Base-by-base conservation (phyloP, 306 rosid species). In the Quercus dentata region DNA sequence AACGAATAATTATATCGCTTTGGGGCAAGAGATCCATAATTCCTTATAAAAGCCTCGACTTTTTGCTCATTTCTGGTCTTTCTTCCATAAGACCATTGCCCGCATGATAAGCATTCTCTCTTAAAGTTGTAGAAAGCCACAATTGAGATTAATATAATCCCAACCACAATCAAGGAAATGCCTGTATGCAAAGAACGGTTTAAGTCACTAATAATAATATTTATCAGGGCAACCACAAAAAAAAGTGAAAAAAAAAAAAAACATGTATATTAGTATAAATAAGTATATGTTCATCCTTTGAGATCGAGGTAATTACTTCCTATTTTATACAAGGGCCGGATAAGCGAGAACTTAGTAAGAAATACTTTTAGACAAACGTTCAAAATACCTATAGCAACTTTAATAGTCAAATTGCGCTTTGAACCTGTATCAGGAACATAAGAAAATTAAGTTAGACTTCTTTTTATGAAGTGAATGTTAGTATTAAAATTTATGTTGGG, bases 1-100 rank as follows among this genome's bases (percentile, higher is more conserved):
- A 57, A 49, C 31, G 56, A 62, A 71, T 82, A 82, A 38, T 19
- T 80, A 6, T 75, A 85, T 13, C 54, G 28, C 62, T 59, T 87
- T 27, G 87, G 82, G 3, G 54, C 69, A 1, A 79, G 27, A 11
- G 72, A 67, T 5, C 59, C 81, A 35, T 41, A 61, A 15, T 13
- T 73, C 33, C 21, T 19, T 27, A 80, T 65, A 19, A 75, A 71
- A 30, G 4, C 6, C 25, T 80, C 75, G 11, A 80, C 58, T 19
- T 59, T 20, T 10, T 61, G 13, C 15, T 77, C 69, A 41, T 10
- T 19, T 9, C 2, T 51, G 33, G 19, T 52, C 18, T 21, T 1
- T 51, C 58, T 30, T 30, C 44, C 76, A 15, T 4, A 57, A 35
- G 8, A 35, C 41, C 23, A 21, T 35, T 33, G 55, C 10, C n/a